Evolutionary conservation across 2,329 filamentous ascomycete genomes (phyloP), one percentile per base, ranked within the genome.

Genomic region (Daldinia eschscholtzii): DNA sequence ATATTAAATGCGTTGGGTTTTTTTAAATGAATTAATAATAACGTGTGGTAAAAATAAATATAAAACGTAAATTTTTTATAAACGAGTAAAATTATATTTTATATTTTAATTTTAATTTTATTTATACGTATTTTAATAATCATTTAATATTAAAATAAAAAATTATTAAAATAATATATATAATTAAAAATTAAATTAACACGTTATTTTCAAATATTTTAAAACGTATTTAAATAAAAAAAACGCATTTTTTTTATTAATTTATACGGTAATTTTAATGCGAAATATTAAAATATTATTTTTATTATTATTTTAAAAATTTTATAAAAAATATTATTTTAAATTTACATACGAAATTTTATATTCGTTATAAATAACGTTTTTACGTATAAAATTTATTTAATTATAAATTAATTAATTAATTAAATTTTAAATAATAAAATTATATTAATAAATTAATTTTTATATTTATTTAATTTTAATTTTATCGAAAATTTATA

Each of bases 241-340:
- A 23, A 23, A 46, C 12, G 4, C 5, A 18, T 46, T 46, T 20
- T 18, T 18, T 46, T 18, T 5, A 23, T 46, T 20, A 46, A 46
- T 18, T 20, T 20, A 18, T 44, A 44, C 5, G 5, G 20, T 2
- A 23, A 44, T 44, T 44, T 44, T 18, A 44, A 44, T 20, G 5
- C 20, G 23, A 44, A 44, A 44, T 44, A 44, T 44, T 56, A 56
- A 23, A 39, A 39, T 41, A 41, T 39, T 39, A 33, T 33, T 33
- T 33, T 4, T 1, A 4, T 39, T 15, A 42, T 37, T 41, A 15
- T 41, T 13, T 57, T 57, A 57, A 57, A 44, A 44, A 9, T 44
- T 41, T 56, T 56, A 41, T 56, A 41, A 20, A 26, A 37, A 26
- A 56, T 41, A 23, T 39, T 56, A 23, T 57, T 57, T 13, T 23